A percentile compares a stretch with the other conserved stretches of the same genome.
Evolutionary conservation across 2,329 filamentous ascomycete genomes (phyloP).

Genomic region (Colletotrichum shisoi): DNA sequence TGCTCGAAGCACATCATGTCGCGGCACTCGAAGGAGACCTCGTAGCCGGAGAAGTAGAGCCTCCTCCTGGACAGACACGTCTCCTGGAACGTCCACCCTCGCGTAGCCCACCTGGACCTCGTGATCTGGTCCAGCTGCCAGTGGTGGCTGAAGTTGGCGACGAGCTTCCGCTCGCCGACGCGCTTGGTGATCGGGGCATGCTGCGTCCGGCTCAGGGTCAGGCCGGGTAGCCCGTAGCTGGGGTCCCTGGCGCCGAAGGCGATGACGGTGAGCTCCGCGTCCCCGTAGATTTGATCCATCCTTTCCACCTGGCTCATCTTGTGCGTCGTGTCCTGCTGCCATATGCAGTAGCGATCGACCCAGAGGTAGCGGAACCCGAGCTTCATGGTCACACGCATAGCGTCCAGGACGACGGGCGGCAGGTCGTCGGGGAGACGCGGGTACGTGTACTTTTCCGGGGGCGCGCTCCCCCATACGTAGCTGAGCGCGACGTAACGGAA

Average conservation of each 20-base stretch:
- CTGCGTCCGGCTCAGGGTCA: slow-evolving; percentile 46
- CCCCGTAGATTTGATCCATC: slow-evolving; percentile 47
- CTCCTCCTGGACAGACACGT: slow-evolving; percentile 49
- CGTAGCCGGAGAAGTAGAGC: slow-evolving; percentile 51
- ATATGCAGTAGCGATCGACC: slow-evolving; percentile 52
- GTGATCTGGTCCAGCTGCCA: slow-evolving; percentile 40
- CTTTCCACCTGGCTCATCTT: slow-evolving; percentile 52
- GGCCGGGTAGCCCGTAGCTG: slow-evolving; percentile 49
- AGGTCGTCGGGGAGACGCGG: slow-evolving; percentile 7
- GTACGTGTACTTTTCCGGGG: slow-evolving; percentile 15
- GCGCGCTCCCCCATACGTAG: slow-evolving; percentile 47
- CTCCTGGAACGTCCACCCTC: slow-evolving; percentile 54
- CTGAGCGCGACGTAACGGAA: slow-evolving; percentile 47
- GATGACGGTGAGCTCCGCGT: slow-evolving; percentile 50
- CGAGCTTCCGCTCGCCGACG: slow-evolving; percentile 6
- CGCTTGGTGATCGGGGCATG: slow-evolving; percentile 44
- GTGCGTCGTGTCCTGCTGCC: slow-evolving; percentile 42
- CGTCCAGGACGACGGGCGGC: slow-evolving; percentile 37
- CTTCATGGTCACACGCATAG: slow-evolving; percentile 46
- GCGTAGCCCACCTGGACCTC: slow-evolving; percentile 49
- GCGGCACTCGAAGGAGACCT: slow-evolving; percentile 53
- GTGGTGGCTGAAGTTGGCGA: slow-evolving; percentile 18
- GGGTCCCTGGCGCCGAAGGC: slow-evolving; percentile 49
- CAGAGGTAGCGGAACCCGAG: slow-evolving; percentile 52
- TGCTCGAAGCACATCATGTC: slow-evolving; percentile 51